Evolutionary conservation across 139 green algal species (phyloP).

Genomic region (Coelastrella sp.): DNA sequence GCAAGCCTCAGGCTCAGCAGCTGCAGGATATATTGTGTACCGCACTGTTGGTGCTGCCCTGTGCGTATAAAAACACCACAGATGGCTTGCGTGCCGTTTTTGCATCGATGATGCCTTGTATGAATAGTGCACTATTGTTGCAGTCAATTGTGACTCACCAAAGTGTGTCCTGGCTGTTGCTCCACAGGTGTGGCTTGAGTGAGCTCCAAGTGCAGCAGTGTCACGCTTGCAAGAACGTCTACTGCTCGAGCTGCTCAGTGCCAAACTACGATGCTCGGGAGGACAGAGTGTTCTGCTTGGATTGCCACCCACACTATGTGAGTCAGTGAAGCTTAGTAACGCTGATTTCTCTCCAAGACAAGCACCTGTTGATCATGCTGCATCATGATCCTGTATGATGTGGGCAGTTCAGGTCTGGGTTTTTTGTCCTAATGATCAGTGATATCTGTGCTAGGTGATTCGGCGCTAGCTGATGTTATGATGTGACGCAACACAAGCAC

Average conservation of each 20-base stretch:
- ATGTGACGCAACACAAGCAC: too few relatives aligned
- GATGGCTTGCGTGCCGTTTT: too few relatives aligned
- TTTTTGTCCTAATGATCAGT: neutral
- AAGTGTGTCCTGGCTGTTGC: neutral
- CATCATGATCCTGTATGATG: neutral
- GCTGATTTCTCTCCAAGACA: neutral
- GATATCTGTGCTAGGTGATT: neutral
- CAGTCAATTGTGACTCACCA: too few relatives aligned
- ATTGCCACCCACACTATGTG: neutral
- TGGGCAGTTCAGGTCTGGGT: neutral
- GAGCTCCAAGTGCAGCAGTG: constrained; percentile 32
- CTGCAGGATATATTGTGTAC: too few relatives aligned
- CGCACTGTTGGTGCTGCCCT: too few relatives aligned
- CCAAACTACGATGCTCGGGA: constrained; percentile 24
- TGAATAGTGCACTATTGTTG: too few relatives aligned
- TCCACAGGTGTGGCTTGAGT: neutral
- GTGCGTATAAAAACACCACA: too few relatives aligned
- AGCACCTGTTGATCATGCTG: neutral
- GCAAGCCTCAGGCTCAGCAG: too few relatives aligned
- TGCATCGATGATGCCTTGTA: too few relatives aligned
- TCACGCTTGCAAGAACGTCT: constrained; percentile 34
- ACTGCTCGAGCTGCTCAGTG: constrained; percentile 32
- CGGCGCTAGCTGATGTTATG: neutral
- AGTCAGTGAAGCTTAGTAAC: neutral
- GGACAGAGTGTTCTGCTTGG: constrained; percentile 22